Conservation (phyloP, 305 asterid genomes). For the Fraxinus platypoda region DNA sequence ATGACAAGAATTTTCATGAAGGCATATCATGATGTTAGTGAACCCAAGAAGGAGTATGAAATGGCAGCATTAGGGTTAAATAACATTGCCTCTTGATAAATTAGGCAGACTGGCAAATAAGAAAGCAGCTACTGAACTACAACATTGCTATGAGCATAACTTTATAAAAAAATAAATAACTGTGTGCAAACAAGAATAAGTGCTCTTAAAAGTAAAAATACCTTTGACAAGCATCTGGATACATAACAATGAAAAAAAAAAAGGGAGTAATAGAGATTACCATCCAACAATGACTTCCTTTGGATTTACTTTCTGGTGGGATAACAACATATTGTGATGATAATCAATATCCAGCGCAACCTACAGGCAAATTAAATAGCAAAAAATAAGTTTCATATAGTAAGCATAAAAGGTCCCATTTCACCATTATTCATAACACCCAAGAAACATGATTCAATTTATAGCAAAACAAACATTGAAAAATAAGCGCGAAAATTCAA, state of each 20-base stretch:
- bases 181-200: background rate
- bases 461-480: background rate
- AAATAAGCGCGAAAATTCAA: background rate
- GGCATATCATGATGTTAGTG: background rate
- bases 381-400: background rate
- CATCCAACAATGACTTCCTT: slow-evolving; percentile 97
- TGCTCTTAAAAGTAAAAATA: background rate
- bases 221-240: background rate
- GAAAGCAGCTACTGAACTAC: background rate
- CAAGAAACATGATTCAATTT: background rate
- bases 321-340: slow-evolving; percentile 76
- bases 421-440: background rate
- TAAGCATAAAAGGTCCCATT: background rate
- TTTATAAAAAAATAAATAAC: background rate
- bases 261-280: slow-evolving; percentile 34
- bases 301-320: slow-evolving; percentile 90
- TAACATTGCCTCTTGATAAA: background rate
- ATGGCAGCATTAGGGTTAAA: background rate
- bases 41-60: background rate
- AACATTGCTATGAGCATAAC: background rate
- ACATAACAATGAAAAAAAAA: background rate
- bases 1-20: background rate
- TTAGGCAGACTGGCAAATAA: background rate
- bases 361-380: slow-evolving; percentile 30
- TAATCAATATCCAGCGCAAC: slow-evolving; percentile 93